Evolutionary conservation across 306 rosid species (phyloP).

Genomic region (Corylus heterophylla): DNA sequence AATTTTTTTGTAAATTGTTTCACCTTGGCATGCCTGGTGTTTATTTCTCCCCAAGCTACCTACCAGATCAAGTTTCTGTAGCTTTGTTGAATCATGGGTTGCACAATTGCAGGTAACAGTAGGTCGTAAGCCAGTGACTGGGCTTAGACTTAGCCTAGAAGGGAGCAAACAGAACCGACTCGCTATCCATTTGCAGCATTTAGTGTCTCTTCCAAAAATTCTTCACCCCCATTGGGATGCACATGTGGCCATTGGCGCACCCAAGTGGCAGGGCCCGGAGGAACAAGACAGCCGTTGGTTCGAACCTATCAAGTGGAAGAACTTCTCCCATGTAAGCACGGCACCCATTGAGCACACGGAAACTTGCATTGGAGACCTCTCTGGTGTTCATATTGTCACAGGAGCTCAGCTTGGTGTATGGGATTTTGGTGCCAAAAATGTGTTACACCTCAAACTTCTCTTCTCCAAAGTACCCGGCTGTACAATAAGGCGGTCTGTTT

Average conservation of each 20-base stretch:
- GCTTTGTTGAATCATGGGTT: constrained; percentile 21
- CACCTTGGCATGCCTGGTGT: not conserved
- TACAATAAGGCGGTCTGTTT: constrained; percentile 87
- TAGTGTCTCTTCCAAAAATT: constrained; percentile 89
- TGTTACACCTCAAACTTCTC: constrained; percentile 86
- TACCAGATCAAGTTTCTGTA: constrained; percentile 8
- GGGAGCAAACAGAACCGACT: constrained; percentile 89
- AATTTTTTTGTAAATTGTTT: not conserved
- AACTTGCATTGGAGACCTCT: constrained; percentile 88
- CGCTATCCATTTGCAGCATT: constrained; percentile 86
- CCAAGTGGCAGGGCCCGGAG: constrained; percentile 97
- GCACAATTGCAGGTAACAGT: constrained; percentile 77
- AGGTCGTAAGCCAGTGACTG: constrained; percentile 96
- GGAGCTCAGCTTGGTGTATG: constrained; percentile 99
- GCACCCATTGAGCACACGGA: constrained; percentile 92
- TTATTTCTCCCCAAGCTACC: not conserved
- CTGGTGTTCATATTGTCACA: constrained; percentile 94
- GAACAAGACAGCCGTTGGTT: constrained; percentile 99
- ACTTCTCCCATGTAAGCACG: constrained; percentile 98
- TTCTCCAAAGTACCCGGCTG: constrained; percentile 97
- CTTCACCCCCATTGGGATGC: constrained; percentile 95
- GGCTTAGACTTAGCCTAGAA: constrained; percentile 86
- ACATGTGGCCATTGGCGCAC: constrained; percentile 95
- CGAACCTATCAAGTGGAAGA: constrained; percentile 98
- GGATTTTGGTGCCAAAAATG: constrained; percentile 96